Percentiles rank a stretch among this genome's conserved stretches.
Evolutionary conservation across 495 filamentous ascomycete species (phyloP).

Genomic region (Trichoderma reesei): DNA sequence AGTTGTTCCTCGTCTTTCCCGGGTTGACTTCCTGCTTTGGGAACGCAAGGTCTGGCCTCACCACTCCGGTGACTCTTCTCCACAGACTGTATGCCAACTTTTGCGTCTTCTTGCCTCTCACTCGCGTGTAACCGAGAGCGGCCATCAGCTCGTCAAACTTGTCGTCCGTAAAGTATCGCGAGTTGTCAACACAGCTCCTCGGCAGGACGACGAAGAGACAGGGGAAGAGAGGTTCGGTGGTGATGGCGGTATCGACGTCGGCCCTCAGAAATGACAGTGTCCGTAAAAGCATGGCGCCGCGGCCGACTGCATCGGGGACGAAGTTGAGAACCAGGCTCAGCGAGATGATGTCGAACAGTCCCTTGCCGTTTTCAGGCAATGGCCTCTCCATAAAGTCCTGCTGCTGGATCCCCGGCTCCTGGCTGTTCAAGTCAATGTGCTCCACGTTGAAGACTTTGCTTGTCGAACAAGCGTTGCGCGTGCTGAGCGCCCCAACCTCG

Average conservation of each 20-base stretch:
- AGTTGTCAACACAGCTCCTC: conserved; percentile 80
- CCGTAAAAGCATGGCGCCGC: conserved; percentile 82
- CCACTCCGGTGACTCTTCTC: conserved; percentile 30
- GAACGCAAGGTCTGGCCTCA: conserved; percentile 19
- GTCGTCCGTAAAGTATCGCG: conserved; percentile 76
- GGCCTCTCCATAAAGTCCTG: conserved; percentile 94
- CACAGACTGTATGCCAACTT: conserved; percentile 90
- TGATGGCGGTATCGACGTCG: conserved; percentile 13
- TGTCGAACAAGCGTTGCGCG: conserved; percentile 71
- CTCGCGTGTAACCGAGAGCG: conserved; percentile 59
- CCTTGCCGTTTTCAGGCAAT: conserved; percentile 47
- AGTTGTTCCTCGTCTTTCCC: conserved; percentile 75
- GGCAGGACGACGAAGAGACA: conserved; percentile 86
- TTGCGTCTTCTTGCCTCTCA: conserved; percentile 57
- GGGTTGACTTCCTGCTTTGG: conserved; percentile 64
- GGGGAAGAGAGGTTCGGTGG: conserved; percentile 44
- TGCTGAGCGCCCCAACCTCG: conserved; percentile 84
- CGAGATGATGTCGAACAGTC: conserved; percentile 79
- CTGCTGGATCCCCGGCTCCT: conserved; percentile 64
- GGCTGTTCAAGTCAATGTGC: conserved; percentile 85
- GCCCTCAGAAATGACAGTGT: conserved; percentile 53
- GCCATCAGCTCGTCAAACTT: conserved; percentile 63
- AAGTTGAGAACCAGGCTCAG: conserved; percentile 95
- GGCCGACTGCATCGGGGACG: conserved; percentile 60
- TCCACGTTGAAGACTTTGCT: conserved; percentile 60